Evolutionary conservation across 2,329 filamentous ascomycete species (phyloP), one percentile per base, ranked within the genome.

Genomic region (Trichoderma sp.): DNA sequence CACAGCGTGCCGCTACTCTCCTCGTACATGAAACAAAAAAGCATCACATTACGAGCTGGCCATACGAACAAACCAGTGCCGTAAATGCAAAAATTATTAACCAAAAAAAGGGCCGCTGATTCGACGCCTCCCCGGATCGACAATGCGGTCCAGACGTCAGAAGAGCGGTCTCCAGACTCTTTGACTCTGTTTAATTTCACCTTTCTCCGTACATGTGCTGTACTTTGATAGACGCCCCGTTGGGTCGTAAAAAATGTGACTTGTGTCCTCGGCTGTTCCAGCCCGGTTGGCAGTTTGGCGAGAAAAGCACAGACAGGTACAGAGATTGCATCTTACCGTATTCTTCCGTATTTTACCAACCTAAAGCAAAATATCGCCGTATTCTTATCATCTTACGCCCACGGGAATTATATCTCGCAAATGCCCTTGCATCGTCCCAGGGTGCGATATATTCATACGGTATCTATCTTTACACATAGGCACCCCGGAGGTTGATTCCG

Each of bases 81-180:
- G 43, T 53, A 6, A 18, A 56, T 11, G 21, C 30, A 21, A 24
- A 66, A 11, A 4, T 15, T 15, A n/a, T n/a, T 43, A 65, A 53
- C 6, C 2, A 24, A 15, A 18, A 18, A 30, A 66, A 36, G 63
- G 43, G 43, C 43, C 63, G 63, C 30, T 56, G 47, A 61, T 36
- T 60, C 9, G 57, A 60, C 57, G 57, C 28, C 53, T 28, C 28
- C 43, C 43, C 30, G 12, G 64, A 57, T 67, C 64, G 64, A 67
- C 64, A 67, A 14, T 43, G 30, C 30, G 47, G 14, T 21, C 32
- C 47, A 30, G 64, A 67, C 64, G 64, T 67, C 64, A 67, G 64
- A 67, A 57, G 32, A 57, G 64, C 64, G 64, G 64, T 67, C 64
- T 36, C 64, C 32, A 39, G n/a, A 24, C 47, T 53, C n/a, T 51